Evolutionary conservation across 1,284 basidiomycete genomes (phyloP).

Genomic region (Ceratobasidium sp.): DNA sequence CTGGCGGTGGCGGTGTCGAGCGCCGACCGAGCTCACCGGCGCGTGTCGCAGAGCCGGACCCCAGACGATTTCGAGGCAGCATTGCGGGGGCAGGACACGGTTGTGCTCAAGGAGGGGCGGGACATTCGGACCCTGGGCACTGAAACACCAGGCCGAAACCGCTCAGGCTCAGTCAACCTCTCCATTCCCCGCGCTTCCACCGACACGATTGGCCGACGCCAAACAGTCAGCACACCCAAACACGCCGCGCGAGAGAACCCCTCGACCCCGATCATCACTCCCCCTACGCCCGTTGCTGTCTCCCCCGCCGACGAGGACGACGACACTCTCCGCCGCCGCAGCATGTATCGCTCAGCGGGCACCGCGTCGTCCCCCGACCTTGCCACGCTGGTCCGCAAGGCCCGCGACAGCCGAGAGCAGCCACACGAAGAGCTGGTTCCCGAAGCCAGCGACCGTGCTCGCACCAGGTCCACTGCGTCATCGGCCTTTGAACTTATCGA

Average conservation of each 20-base stretch:
- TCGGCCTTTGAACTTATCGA: constrained; percentile 40
- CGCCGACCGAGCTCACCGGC: constrained; percentile 16
- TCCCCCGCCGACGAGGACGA: constrained; percentile 61
- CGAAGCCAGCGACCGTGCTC: constrained; percentile 48
- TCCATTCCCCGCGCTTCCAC: constrained; percentile 55
- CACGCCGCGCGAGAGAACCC: constrained; percentile 27
- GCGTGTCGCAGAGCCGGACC: constrained; percentile 53
- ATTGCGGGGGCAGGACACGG: constrained; percentile 66
- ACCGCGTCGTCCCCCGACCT: constrained; percentile 89
- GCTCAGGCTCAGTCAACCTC: constrained; percentile 41
- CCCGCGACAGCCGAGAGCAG: constrained; percentile 64
- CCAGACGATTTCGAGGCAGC: constrained; percentile 81
- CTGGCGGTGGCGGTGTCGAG: constrained; percentile 4
- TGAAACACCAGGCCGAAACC: constrained; percentile 48
- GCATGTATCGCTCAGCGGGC: constrained; percentile 84
- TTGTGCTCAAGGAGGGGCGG: constrained; percentile 67
- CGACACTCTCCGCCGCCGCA: constrained; percentile 74
- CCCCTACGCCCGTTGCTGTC: constrained; percentile 60
- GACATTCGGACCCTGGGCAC: constrained; percentile 70
- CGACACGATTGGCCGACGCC: constrained; percentile 27
- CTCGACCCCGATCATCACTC: constrained; percentile 54
- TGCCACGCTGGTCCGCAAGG: constrained; percentile 80
- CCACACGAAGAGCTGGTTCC: constrained; percentile 2
- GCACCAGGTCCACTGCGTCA: constrained; percentile 52
- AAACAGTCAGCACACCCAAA: constrained; percentile 17